Evolutionary conservation across 306 rosid species (phyloP).

Genomic region (Quercus alba): DNA sequence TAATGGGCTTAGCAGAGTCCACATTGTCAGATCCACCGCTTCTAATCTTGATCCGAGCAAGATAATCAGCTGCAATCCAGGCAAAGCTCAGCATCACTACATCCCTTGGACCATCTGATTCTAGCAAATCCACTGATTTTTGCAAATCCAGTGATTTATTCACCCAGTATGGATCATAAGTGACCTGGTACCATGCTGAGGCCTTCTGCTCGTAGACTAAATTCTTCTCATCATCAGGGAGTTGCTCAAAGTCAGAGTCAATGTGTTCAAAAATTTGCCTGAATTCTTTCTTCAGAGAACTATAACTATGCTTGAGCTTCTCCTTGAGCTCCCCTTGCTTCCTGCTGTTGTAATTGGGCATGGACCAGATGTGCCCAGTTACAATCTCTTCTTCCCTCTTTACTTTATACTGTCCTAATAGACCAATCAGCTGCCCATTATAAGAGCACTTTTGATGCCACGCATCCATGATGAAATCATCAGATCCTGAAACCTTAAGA

Average conservation of each 20-base stretch:
- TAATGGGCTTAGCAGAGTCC: constrained; percentile 54
- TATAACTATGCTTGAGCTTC: constrained; percentile 82
- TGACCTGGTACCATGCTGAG: constrained; percentile 84
- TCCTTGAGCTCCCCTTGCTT: constrained; percentile 94
- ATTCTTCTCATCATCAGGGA: constrained; percentile 61
- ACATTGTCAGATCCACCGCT: constrained; percentile 10
- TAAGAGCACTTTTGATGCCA: constrained; percentile 71
- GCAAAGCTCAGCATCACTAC: constrained; percentile 69
- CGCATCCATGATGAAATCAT: constrained; percentile 60
- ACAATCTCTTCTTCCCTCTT: constrained; percentile 83
- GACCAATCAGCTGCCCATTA: constrained; percentile 62
- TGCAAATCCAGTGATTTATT: constrained; percentile 37
- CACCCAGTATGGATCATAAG: constrained; percentile 82
- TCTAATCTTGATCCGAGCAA: constrained; percentile 77
- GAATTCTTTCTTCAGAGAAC: constrained; percentile 69
- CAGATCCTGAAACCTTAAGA: constrained; percentile 54
- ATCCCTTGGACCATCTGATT: constrained; percentile 27
- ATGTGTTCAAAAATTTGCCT: constrained; percentile 61
- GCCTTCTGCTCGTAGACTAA: constrained; percentile 68
- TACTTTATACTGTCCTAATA: constrained; percentile 75
- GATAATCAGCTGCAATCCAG: constrained; percentile 81
- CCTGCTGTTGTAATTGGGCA: constrained; percentile 76
- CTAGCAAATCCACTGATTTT: constrained; percentile 37
- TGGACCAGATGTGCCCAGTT: constrained; percentile 91
- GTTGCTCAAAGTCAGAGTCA: constrained; percentile 38